These are phyloP conservation scores for Fusarium goolgardi DNA, from an alignment of 2,329 filamentous ascomycete genomes.

Conservation along the genomic window DNA sequence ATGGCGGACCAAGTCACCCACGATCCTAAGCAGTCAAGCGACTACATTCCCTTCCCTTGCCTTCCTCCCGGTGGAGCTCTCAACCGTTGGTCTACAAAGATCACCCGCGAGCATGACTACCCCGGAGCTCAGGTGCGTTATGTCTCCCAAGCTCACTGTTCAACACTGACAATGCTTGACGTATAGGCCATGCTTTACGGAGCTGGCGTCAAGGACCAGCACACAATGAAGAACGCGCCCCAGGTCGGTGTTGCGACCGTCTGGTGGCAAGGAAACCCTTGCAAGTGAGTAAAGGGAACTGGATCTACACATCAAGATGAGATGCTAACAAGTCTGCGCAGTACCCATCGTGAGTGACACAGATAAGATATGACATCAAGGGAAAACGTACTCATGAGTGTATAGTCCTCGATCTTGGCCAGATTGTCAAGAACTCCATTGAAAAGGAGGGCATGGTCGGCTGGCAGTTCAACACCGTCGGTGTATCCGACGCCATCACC, in stretches of 20 bases:
- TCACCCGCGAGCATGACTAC: slow-evolving; percentile 89
- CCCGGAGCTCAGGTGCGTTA: slow-evolving; percentile 82
- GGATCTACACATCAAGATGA: not conserved
- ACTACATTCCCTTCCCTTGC: slow-evolving; percentile 65
- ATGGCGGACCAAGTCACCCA: slow-evolving; percentile 48
- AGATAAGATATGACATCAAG: slow-evolving; percentile 12
- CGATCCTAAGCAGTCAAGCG: slow-evolving; percentile 60
- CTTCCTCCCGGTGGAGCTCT: slow-evolving; percentile 67
- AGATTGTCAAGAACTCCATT: slow-evolving; percentile 85
- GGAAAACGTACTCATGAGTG: slow-evolving; percentile 29
- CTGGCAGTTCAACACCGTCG: slow-evolving; percentile 95
- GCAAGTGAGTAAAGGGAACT: slow-evolving; percentile 75
- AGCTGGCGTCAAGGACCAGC: slow-evolving; percentile 83
- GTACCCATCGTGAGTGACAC: slow-evolving; percentile 56
- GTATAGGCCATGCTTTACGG: slow-evolving; percentile 91
- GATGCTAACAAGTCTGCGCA: slow-evolving; percentile 37
- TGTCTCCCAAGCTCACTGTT: not conserved
- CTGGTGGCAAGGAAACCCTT: slow-evolving; percentile 98
- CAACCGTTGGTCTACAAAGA: slow-evolving; percentile 85
- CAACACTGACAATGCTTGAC: not conserved
- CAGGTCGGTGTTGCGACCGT: slow-evolving; percentile 92
- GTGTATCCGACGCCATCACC: slow-evolving; percentile 90
- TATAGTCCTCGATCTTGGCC: slow-evolving; percentile 84
- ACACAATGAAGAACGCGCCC: slow-evolving; percentile 89
- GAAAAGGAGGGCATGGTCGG: slow-evolving; percentile 87